A percentile compares a stretch with the other conserved stretches of the same genome.
Evolutionary conservation across 1,284 basidiomycete species (phyloP).

Genomic region (Mycena citricolor): DNA sequence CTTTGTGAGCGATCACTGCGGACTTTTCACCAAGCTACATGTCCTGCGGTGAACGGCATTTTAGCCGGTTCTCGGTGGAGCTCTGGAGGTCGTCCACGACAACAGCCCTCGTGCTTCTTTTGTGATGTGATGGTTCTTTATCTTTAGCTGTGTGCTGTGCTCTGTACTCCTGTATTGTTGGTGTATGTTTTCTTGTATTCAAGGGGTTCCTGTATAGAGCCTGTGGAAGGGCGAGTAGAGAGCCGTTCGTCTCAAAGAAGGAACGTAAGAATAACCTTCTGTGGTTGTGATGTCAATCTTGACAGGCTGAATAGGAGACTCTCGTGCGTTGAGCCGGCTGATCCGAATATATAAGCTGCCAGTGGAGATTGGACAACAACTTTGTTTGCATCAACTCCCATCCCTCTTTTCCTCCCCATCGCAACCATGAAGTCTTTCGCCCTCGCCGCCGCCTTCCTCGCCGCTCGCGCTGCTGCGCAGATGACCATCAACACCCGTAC

Average conservation of each 20-base stretch:
- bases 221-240: background rate
- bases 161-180: constrained; percentile 4
- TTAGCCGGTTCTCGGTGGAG: too few species aligned
- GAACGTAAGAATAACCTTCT: too few species aligned
- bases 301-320: too few species aligned
- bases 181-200: constrained; percentile 25
- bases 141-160: constrained; percentile 15
- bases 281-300: too few species aligned
- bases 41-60: constrained; percentile 27
- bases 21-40: constrained; percentile 49
- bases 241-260: background rate
- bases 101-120: constrained; percentile 16
- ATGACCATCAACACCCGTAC: constrained; percentile 63
- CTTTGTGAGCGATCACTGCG: constrained; percentile 70
- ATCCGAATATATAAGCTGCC: constrained; percentile 26
- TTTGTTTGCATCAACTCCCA: constrained; percentile 30
- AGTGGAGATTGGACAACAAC: constrained; percentile 17
- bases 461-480: constrained; percentile 43
- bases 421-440: constrained; percentile 47
- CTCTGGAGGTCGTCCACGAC: too few species aligned
- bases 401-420: constrained; percentile 24
- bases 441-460: constrained; percentile 39
- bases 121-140: constrained; percentile 14
- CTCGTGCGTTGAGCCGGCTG: constrained; percentile 1
- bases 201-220: constrained; percentile 9